Evolutionary conservation across 2,329 filamentous ascomycete genomes (phyloP), one percentile per base, ranked within the genome.

Genomic region (Epichloe festucae): DNA sequence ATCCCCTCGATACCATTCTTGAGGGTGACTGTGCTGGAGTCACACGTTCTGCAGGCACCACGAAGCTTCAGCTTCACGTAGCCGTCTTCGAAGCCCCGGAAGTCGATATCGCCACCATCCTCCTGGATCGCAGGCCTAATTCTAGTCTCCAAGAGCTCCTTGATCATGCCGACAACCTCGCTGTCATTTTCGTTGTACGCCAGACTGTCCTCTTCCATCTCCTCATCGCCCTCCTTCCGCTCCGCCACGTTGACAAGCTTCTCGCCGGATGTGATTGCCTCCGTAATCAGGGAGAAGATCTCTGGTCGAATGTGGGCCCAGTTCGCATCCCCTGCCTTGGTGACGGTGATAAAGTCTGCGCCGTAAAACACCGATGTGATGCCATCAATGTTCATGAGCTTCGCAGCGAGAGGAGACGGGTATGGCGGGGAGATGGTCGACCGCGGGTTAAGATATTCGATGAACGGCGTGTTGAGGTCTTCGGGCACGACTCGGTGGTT

Each of bases 1-100:
- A 98, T 97, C 58, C 87, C 88, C 76, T 98, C 93, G 59, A 98
- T 98, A 6, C 93, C 93, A 66, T 94, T 97, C 76, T 95, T 95
- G 58, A 98, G 70, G 34, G 93, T 98, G 38, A 96, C 90, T 0
- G 93, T 97, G 66, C 90, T 96, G 45, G 88, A 95, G 67, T 97
- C 93, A 67, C 93, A 98, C 19, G 91, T 97, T 58, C 93, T 78
- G 69, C 93, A 98, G 19, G 93, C 93, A 15, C 93, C 93, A 47
- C 91, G 78, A 61, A 98, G 70, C 76, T 95, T 96, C 62, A 95
- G 66, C 60, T 81, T 66, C n/a, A 95, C 93, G 56, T 85, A 79
- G 0, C 93, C 93, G 36, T 70, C 78, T 58, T 89, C 79, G 62
- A 97, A 97, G 1, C 91, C 91, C 17, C 87, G 77, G 66, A 91